Base-by-base conservation (phyloP, 2,329 filamentous ascomycete species). In the Berkeleyomyces basicola region DNA sequence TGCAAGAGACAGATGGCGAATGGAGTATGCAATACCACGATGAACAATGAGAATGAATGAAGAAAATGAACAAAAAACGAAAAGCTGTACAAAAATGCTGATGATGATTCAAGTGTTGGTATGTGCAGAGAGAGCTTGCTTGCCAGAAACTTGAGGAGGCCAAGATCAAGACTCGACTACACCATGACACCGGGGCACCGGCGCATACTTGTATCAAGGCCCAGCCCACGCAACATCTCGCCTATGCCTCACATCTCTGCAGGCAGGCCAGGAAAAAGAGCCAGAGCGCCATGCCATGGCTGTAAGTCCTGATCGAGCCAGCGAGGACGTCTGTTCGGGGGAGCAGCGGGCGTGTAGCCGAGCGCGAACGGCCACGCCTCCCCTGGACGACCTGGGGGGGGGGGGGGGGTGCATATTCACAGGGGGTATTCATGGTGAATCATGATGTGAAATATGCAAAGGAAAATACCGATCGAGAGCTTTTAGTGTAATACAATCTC, bases 11-110 rank as follows among this genome's bases (percentile, higher is more conserved):
- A 63, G 44, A 53, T 43, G 33, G 16, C 9, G 14, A 40, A n/a
- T 33, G 39, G 31, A 55, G 51, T 55, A 55, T 55, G 51, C 51
- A 55, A 49, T 59, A 43, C 31, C 58, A 61, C 39, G 58, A 59
- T 47, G 39, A 61, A 64, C n/a, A 31, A 33, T n/a, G 47, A 62
- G 46, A 49, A 60, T 43, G 16, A 63, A 63, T 42, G 46, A 55
- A 44, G 23, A 61, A 55, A 36, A 58, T 11, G 23, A 58, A 46
- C 31, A 14, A 7, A 53, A 59, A 53, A 49, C 33, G 36, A 31
- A 59, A 31, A 51, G 46, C 39, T 61, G 60, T 46, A 63, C 36
- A 31, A 42, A 65, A 44, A 16, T 40, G 36, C 5, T 40, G 58
- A 61, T 23, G 23, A n/a, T 36, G 33, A 55, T 7, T 11, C 33